These are phyloP conservation scores for Cyanodermella asteris DNA, from an alignment of 2,329 filamentous ascomycete species.

Conservation along the genomic window DNA sequence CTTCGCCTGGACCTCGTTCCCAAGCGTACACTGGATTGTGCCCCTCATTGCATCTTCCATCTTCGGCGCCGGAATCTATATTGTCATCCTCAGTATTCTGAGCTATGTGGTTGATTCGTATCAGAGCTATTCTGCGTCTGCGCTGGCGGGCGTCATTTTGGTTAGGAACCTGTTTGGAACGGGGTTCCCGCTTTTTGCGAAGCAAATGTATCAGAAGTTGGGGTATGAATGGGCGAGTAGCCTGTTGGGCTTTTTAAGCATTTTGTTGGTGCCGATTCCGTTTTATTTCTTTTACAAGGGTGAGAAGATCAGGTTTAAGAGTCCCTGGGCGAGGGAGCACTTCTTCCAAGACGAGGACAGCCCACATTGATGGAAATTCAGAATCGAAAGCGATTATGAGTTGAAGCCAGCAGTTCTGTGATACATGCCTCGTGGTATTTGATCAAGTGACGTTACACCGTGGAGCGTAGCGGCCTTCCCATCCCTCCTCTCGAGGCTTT, in stretches of 20 bases:
- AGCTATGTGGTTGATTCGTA: constrained; percentile 27
- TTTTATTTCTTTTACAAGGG: constrained; percentile 24
- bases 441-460: no score
- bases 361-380: constrained; percentile 18
- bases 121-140: constrained; percentile 18
- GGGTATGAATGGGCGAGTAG: constrained; percentile 18
- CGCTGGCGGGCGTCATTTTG: constrained; percentile 20
- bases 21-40: constrained; percentile 6
- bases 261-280: constrained; percentile 14
- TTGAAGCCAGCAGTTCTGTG: no score
- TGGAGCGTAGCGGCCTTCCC: no score
- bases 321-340: constrained; percentile 7
- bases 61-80: constrained; percentile 8
- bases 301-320: constrained; percentile 24
- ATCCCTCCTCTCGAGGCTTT: no score
- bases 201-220: constrained; percentile 14
- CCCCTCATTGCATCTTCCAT: constrained; percentile 4
- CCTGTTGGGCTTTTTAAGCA: constrained; percentile 15
- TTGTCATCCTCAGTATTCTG: constrained; percentile 6
- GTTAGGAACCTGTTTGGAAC: constrained; percentile 19
- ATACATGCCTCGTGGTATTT: no score
- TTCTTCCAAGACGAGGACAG: constrained; percentile 1
- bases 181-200: constrained; percentile 18
- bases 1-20: constrained; percentile 9
- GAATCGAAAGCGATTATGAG: constrained; percentile 18